Conservation (phyloP, 106 monocot species). For the Cymbidium sinense region DNA sequence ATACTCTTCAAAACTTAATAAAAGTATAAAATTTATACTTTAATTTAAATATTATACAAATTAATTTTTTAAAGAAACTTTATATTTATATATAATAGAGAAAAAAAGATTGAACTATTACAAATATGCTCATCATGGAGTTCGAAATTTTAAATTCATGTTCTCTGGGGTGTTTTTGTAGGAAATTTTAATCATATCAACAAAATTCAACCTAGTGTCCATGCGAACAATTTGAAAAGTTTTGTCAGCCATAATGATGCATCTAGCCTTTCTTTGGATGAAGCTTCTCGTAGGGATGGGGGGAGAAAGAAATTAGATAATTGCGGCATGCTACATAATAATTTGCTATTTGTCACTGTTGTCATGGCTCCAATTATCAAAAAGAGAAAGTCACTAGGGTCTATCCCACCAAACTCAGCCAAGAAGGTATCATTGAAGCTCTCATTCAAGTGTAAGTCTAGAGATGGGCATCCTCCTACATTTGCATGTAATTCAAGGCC, state of each 20-base stretch:
- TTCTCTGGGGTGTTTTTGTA: constrained; percentile 12
- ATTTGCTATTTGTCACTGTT: constrained; percentile 72
- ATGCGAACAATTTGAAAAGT: constrained; percentile 11
- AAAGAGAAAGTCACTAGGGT: too few species aligned
- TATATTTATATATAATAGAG: too few species aligned
- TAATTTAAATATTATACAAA: too few species aligned
- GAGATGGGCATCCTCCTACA: too few species aligned
- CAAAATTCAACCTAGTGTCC: constrained; percentile 4
- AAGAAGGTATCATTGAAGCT: too few species aligned
- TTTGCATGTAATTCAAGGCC: too few species aligned
- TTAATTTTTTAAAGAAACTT: too few species aligned
- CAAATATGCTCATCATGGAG: constrained; percentile 39
- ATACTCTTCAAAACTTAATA: too few species aligned
- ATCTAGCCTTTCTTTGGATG: constrained; percentile 24
- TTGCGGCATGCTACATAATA: constrained; percentile 77
- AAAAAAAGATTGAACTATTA: too few species aligned
- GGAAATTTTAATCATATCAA: constrained; percentile 16
- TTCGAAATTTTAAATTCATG: constrained; percentile 8
- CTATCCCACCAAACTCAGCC: too few species aligned
- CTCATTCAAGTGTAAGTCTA: too few species aligned
- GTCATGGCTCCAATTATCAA: constrained; percentile 27
- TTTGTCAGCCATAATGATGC: constrained; percentile 29
- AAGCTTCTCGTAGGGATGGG: constrained; percentile 15
- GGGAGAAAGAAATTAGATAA: constrained; percentile 38
- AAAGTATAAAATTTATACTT: too few species aligned